Evolutionary conservation across 192 early-diverging fungal genomes (phyloP).

Genomic region (Coemansia aciculifera): DNA sequence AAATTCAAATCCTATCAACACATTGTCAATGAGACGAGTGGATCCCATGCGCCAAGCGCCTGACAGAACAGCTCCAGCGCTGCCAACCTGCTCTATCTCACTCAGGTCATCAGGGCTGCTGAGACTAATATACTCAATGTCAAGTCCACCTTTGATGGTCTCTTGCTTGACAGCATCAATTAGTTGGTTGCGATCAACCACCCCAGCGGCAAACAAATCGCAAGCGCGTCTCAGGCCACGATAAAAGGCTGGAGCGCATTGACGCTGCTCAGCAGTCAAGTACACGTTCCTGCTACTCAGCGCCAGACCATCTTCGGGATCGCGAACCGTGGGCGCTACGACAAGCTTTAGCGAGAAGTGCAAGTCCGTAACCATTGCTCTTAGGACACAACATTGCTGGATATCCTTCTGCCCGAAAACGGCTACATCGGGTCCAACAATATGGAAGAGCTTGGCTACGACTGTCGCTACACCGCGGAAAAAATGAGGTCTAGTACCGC

Average conservation of each 20-base stretch:
- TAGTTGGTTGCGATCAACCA: conserved; percentile 46
- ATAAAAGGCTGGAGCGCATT: conserved; percentile 71
- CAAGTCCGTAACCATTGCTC: conserved; percentile 82
- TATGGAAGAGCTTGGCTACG: conserved; percentile 91
- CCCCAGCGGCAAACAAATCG: conserved; percentile 47
- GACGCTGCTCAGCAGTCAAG: conserved; percentile 69
- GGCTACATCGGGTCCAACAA: conserved; percentile 75
- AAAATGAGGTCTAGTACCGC: conserved; percentile 87
- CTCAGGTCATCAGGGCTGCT: conserved; percentile 67
- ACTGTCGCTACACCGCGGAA: conserved; percentile 97
- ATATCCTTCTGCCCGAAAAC: conserved; percentile 98
- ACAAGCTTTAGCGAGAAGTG: conserved; percentile 73
- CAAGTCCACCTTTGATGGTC: conserved; percentile 49
- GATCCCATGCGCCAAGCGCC: conserved; percentile 83
- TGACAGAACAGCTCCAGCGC: conserved; percentile 73
- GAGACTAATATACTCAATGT: conserved; percentile 86
- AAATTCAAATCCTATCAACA: conserved; percentile 66
- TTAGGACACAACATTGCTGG: conserved; percentile 86
- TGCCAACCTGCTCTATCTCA: conserved; percentile 57
- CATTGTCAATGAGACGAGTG: conserved; percentile 93
- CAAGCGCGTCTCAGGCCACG: conserved; percentile 62
- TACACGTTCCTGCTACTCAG: conserved; percentile 91
- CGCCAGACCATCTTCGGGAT: conserved; percentile 76
- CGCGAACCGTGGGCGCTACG: conserved; percentile 74
- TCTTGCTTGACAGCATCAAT: conserved; percentile 46